Evolutionary conservation across 192 early-diverging fungal genomes (phyloP), one percentile per base, ranked within the genome.

Genomic region (Backusella sp.): DNA sequence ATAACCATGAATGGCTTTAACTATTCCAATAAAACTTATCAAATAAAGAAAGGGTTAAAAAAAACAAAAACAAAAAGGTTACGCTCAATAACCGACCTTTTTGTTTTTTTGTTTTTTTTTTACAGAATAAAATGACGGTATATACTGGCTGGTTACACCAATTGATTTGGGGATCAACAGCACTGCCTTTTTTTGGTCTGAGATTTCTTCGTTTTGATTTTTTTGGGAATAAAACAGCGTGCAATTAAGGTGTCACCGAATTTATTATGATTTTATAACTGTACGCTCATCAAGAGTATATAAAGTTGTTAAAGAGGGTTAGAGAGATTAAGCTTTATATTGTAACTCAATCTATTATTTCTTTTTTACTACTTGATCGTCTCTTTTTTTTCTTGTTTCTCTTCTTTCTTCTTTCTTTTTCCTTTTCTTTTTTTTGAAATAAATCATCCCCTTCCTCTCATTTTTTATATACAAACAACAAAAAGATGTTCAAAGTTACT

Each of bases 401-500:
- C n/a, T 15, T 44, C 46, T 8, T 70, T 44, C 35, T 44, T 46
- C n/a, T 70, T 46, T 70, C n/a, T 46, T 70, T 19, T 37, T 12
- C 21, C 9, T 30, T 70, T 44, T 44, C 3, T 37, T 36, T 68
- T n/a, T 21, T 28, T 68, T 68, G 19, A 34, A 32, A 68, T 17
- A 36, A 34, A 35, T 36, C 19, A 36, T 35, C 32, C 35, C 32
- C 34, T 36, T 68, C 32, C 35, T 36, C 66, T n/a, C 30, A 68
- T 36, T 36, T 68, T 36, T 68, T 35, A 17, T 36, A 9, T 21
- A 36, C 6, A 65, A 23, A 26, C 7, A 39, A 23, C 46, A 30
- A 44, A 23, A 70, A 26, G n/a, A 70, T 70, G 68, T 23, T 70
- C 23, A 73, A 73, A 30, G 30, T 37, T 39, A 59, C 72, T 56